Evolutionary conservation across 1,284 basidiomycete species (phyloP).

Genomic region (Cryptococcus sp.): DNA sequence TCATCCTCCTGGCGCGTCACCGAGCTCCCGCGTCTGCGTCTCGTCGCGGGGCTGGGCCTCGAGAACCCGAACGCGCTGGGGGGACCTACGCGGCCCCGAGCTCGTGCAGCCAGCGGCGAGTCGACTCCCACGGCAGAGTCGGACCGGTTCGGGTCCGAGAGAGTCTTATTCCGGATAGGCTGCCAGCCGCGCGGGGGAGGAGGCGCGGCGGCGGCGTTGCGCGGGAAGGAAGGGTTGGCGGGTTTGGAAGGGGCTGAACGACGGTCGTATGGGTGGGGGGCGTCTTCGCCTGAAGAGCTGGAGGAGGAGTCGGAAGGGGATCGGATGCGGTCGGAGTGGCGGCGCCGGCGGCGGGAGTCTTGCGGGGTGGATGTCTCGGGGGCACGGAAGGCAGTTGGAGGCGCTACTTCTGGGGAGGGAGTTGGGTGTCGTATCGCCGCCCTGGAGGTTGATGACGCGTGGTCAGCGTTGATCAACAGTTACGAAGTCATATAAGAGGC

Average conservation of each 20-base stretch:
- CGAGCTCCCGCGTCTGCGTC: slow-evolving; percentile 29
- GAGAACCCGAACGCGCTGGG: slow-evolving; percentile 34
- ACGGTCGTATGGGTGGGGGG: background rate
- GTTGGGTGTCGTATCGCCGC: slow-evolving; percentile 5
- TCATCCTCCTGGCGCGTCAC: slow-evolving; percentile 18
- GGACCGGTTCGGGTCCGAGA: slow-evolving; percentile 24
- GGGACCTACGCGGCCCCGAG: slow-evolving; percentile 18
- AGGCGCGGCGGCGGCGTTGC: background rate
- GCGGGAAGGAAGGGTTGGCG: slow-evolving; percentile 7
- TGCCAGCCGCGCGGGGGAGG: slow-evolving; percentile 7
- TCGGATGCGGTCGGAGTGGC: slow-evolving; percentile 39
- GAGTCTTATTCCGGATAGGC: slow-evolving; percentile 29
- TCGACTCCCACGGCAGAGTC: slow-evolving; percentile 15
- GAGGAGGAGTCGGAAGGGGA: slow-evolving; percentile 43
- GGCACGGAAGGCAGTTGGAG: slow-evolving; percentile 18
- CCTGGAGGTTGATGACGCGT: background rate
- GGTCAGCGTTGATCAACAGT: background rate
- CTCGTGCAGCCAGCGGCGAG: slow-evolving; percentile 28
- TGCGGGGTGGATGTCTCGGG: slow-evolving; percentile 22
- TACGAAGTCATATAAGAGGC: slow-evolving; percentile 1
- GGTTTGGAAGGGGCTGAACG: slow-evolving; percentile 23
- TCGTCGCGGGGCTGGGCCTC: slow-evolving; percentile 30
- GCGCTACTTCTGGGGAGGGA: slow-evolving; percentile 15
- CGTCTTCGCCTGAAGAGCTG: slow-evolving; percentile 28
- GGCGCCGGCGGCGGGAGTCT: slow-evolving; percentile 16